Evolutionary conservation across 1,284 basidiomycete species (phyloP).

Genomic region (Austropuccinia psidii): DNA sequence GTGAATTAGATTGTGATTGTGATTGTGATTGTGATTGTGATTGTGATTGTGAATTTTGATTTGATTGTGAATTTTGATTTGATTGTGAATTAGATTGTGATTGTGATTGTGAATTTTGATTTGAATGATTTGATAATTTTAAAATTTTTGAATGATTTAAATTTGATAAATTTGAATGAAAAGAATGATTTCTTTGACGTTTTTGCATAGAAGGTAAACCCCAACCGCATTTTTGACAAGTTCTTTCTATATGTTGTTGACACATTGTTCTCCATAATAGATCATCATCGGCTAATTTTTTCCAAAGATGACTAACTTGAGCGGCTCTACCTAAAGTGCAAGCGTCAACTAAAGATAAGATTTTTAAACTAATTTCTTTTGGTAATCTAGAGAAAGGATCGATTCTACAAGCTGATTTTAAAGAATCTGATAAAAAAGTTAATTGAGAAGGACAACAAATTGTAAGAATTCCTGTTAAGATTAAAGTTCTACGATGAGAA

Average conservation of each 20-base stretch:
- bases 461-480: slow-evolving; percentile 93
- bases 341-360: slow-evolving; percentile 88
- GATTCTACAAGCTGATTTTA: slow-evolving; percentile 82
- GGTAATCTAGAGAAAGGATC: slow-evolving; percentile 91
- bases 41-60: background rate
- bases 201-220: slow-evolving; percentile 84
- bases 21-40: background rate
- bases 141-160: slow-evolving; percentile 45
- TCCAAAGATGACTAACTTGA: slow-evolving; percentile 83
- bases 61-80: too few species aligned
- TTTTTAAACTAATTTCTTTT: slow-evolving; percentile 78
- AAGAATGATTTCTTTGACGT: slow-evolving; percentile 47
- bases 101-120: slow-evolving; percentile 38
- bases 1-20: background rate
- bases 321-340: slow-evolving; percentile 91
- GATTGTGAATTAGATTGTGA: too few species aligned
- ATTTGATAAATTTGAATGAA: slow-evolving; percentile 29
- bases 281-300: slow-evolving; percentile 85
- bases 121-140: slow-evolving; percentile 14
- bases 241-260: slow-evolving; percentile 96
- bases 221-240: slow-evolving; percentile 97
- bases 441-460: slow-evolving; percentile 99
- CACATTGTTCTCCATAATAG: slow-evolving; percentile 94
- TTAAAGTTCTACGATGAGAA: slow-evolving; percentile 79
- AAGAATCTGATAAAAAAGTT: slow-evolving; percentile 88